Base-by-base conservation (phyloP, 2,329 filamentous ascomycete species). In the Aphanoascus verrucosus region DNA sequence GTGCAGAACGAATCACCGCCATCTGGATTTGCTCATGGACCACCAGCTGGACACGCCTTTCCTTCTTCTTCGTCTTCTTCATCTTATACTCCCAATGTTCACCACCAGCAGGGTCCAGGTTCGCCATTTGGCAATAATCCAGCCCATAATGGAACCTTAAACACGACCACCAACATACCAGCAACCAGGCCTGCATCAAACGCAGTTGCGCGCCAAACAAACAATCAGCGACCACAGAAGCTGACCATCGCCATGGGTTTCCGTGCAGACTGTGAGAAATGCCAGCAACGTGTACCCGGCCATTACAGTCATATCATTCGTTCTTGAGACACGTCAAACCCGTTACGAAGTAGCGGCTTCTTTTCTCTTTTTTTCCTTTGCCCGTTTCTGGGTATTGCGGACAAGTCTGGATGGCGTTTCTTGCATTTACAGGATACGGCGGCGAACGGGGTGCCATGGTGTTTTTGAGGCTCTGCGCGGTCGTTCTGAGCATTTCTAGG, bases 261-360 rank as follows among this genome's bases (percentile, higher is more conserved):
- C 70, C 75, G 85, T 58, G 77, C 82, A 11, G 85, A 88, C 67
- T 90, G 86, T 65, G 85, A 88, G 57, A 88, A 88, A 68, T 90
- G 86, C 69, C 78, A 77, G 43, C 75, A 79, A 64, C 85, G 83
- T 64, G 83, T 88, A 6, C 85, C 86, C 0, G 86, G 86, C 1
- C 86, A 90, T 65, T 89, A 88, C 64, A 88, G 85, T 63, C 86
- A 90, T 68, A 87, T 89, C 56, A 81, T 88, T 58, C 64, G 66
- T 32, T 43, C 57, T 38, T 70, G 58, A 64, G 7, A 28, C 7
- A 28, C 23, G 23, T 28, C 23, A 3, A 4, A 28, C 23, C n/a
- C 23, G 23, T 28, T 12, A 9, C 23, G 2, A 15, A 47, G n/a
- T 15, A 34, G 31, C 23, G 32, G 23, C 23, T 35, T 7, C 15